phyloP scores from a whole-genome alignment of 2,329 filamentous ascomycete species.

The Phaeosphaeria sp. region DNA sequence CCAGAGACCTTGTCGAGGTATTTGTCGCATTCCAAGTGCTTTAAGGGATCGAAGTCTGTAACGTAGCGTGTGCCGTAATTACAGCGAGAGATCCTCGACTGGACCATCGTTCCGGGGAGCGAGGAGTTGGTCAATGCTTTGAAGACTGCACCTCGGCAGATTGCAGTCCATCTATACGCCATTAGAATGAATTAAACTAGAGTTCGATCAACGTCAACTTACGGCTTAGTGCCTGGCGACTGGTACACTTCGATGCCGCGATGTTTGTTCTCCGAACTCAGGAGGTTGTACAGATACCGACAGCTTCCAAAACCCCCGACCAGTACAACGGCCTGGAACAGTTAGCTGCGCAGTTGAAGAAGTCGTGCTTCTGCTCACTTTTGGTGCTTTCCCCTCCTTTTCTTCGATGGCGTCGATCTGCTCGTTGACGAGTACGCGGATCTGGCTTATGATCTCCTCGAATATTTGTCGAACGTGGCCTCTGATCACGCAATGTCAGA shows the following conservation, averaged over 20 bases:
- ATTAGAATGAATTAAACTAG: background rate
- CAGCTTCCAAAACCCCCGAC: constrained; percentile 19
- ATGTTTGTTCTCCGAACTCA: constrained; percentile 5
- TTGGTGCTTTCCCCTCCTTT: constrained; percentile 1
- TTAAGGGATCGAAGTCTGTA: constrained; percentile 1
- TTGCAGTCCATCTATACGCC: constrained; percentile 12
- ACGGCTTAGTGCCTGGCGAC: constrained; percentile 5
- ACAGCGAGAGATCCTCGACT: constrained; percentile 10
- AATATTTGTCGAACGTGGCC: constrained; percentile 8
- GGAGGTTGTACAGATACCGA: constrained; percentile 13
- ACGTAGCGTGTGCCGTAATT: constrained; percentile 9
- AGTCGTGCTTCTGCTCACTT: background rate
- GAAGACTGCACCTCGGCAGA: constrained; percentile 16
- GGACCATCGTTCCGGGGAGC: background rate
- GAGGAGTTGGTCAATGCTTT: constrained; percentile 8
- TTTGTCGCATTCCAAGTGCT: constrained; percentile 7
- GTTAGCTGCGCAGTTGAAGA: background rate
- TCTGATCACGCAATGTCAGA: background rate
- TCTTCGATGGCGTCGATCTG: constrained; percentile 4
- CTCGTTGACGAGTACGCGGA: constrained; percentile 10
- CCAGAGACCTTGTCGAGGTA: background rate
- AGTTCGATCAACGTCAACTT: background rate
- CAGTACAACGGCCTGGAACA: constrained; percentile 8
- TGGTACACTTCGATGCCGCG: constrained; percentile 15
- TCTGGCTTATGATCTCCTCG: constrained; percentile 9